Percentiles rank a stretch among this genome's conserved stretches.
These are phyloP conservation scores for Sugiyamaella pinicola DNA, from an alignment of 1,139 yeast genomes.

Conservation along the genomic window DNA sequence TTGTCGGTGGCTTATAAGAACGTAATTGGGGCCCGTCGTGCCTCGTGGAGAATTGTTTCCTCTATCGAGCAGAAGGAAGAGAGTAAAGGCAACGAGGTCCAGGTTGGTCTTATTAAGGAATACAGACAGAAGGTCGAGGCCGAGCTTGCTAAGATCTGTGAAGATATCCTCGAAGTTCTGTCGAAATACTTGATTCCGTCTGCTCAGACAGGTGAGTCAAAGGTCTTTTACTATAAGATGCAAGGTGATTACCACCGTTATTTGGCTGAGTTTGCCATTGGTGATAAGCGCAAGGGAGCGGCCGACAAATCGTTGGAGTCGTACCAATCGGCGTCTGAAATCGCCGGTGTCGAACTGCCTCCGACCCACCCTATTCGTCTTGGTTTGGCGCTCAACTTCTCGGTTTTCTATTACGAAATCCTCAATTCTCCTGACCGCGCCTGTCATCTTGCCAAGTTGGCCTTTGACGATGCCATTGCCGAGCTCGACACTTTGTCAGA, in stretches of 20 bases:
- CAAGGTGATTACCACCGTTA: conserved; percentile 99
- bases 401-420: conserved; percentile 97
- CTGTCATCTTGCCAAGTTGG: conserved; percentile 97
- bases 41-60: conserved; percentile 98
- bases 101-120: conserved; percentile 86
- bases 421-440: conserved; percentile 98
- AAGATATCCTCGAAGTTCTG: conserved; percentile 85
- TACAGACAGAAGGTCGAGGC: conserved; percentile 94
- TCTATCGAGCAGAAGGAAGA: conserved; percentile 98
- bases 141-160: conserved; percentile 92
- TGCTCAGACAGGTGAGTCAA: conserved; percentile 95
- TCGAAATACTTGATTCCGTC: conserved; percentile 88
- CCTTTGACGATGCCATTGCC: conserved; percentile 98
- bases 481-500: conserved; percentile 96
- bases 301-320: conserved; percentile 93
- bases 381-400: conserved; percentile 96
- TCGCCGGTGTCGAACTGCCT: conserved; percentile 94
- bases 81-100: conserved; percentile 88
- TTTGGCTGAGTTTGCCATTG: conserved; percentile 92
- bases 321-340: conserved; percentile 92
- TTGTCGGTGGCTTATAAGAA: conserved; percentile 97
- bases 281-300: conserved; percentile 89
- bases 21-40: conserved; percentile 99
- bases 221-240: conserved; percentile 98
- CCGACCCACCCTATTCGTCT: conserved; percentile 99